Conservation (phyloP, 306 rosid genomes). For the Fragaria ananassa region DNA sequence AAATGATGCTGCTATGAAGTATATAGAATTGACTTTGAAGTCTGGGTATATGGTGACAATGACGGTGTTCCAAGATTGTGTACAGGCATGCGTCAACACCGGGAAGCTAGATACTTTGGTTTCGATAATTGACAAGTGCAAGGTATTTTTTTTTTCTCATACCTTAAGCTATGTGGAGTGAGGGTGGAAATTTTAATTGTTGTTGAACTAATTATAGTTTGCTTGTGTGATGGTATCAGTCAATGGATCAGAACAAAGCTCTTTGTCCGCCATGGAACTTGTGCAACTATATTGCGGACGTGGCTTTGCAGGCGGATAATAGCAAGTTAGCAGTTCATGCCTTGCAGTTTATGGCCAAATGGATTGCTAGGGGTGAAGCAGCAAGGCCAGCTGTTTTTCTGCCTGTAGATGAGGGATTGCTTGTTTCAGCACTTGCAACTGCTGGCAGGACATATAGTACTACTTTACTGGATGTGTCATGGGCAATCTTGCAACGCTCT, state of each 20-base stretch:
- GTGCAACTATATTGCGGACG: conserved; percentile 64
- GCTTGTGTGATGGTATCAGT: conserved; percentile 43
- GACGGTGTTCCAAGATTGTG: conserved; percentile 56
- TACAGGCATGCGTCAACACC: conserved; percentile 43
- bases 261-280: conserved; percentile 80
- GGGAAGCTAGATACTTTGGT: conserved; percentile 77
- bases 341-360: conserved; percentile 79
- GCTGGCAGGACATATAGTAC: conserved; percentile 71
- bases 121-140: conserved; percentile 76
- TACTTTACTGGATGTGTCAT: conserved; percentile 70
- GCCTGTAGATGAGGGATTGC: conserved; percentile 81
- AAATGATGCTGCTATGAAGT: conserved; percentile 69
- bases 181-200: conserved; percentile 19
- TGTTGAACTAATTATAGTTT: conserved; percentile 22
- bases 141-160: conserved; percentile 39
- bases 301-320: conserved; percentile 61
- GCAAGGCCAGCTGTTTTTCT: conserved; percentile 57
- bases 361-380: conserved; percentile 79
- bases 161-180: conserved; percentile 6
- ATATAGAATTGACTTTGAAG: conserved; percentile 65
- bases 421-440: conserved; percentile 67
- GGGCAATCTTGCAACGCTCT: conserved; percentile 77
- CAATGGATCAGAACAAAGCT: conserved; percentile 85
- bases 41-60: conserved; percentile 60
- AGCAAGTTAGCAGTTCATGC: conserved; percentile 76